Percentiles rank a stretch among this genome's conserved stretches.
These are phyloP conservation scores for Rhizopogon vulgaris DNA, from an alignment of 768 basidiomycete species.

Conservation along the genomic window DNA sequence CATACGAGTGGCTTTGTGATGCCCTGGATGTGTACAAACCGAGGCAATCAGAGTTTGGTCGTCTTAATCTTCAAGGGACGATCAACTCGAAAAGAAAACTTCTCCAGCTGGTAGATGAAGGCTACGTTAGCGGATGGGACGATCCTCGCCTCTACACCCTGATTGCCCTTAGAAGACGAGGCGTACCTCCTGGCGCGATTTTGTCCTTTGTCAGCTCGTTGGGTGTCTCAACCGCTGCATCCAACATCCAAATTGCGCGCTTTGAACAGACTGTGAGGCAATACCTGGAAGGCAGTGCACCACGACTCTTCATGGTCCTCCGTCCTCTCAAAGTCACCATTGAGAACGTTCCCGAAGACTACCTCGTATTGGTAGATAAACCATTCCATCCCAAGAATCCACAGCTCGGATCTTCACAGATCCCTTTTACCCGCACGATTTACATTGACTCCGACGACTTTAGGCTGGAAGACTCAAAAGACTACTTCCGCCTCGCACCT, in stretches of 20 bases:
- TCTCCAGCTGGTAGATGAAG: slow-evolving; percentile 76
- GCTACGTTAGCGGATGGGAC: slow-evolving; percentile 89
- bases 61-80: slow-evolving; percentile 88
- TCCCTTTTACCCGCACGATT: slow-evolving; percentile 83
- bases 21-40: slow-evolving; percentile 97
- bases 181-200: slow-evolving; percentile 95
- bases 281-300: slow-evolving; percentile 83
- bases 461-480: slow-evolving; percentile 81
- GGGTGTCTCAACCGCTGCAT: slow-evolving; percentile 83
- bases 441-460: slow-evolving; percentile 96
- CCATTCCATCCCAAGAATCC: slow-evolving; percentile 92
- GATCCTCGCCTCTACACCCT: slow-evolving; percentile 97
- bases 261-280: slow-evolving; percentile 88
- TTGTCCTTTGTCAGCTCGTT: slow-evolving; percentile 87
- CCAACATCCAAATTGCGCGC: slow-evolving; percentile 80
- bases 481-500: slow-evolving; percentile 96
- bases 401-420: slow-evolving; percentile 70
- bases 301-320: slow-evolving; percentile 87
- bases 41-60: slow-evolving; percentile 93
- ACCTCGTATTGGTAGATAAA: slow-evolving; percentile 78
- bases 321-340: slow-evolving; percentile 87
- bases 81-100: slow-evolving; percentile 98
- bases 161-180: slow-evolving; percentile 90
- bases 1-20: slow-evolving; percentile 99
- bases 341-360: slow-evolving; percentile 86